Percentiles rank a stretch among this genome's conserved stretches.
phyloP scores from a whole-genome alignment of 805 yeast genomes.

The Metschnikowia corniflorae region DNA sequence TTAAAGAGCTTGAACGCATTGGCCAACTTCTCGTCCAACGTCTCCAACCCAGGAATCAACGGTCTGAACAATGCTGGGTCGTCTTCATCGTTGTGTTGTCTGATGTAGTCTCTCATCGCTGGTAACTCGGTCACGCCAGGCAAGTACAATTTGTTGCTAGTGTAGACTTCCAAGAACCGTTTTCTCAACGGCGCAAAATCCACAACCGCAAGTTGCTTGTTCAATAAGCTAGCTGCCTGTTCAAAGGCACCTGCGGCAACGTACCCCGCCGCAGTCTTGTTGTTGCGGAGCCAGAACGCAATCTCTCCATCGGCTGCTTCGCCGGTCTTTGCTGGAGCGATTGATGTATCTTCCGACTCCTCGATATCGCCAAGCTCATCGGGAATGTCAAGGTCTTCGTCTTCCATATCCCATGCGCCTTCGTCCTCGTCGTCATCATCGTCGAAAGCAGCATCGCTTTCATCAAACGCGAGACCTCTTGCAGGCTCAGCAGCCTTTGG shows the following conservation, averaged over 20 bases:
- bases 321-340: constrained; percentile 6
- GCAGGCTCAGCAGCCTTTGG: neutral
- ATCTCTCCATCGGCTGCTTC: constrained; percentile 53
- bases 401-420: constrained; percentile 80
- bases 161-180: constrained; percentile 81
- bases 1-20: constrained; percentile 82
- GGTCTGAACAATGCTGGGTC: constrained; percentile 52
- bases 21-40: constrained; percentile 55
- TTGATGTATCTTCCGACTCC: constrained; percentile 12
- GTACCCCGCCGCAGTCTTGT: constrained; percentile 86
- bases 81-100: constrained; percentile 60
- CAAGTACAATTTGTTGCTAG: constrained; percentile 70
- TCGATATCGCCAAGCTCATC: constrained; percentile 28
- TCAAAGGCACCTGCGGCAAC: constrained; percentile 97
- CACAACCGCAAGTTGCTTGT: constrained; percentile 83
- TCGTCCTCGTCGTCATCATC: constrained; percentile 58
- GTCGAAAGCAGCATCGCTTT: constrained; percentile 14
- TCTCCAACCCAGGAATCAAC: constrained; percentile 67
- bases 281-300: constrained; percentile 80
- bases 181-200: constrained; percentile 83
- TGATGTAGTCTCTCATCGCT: constrained; percentile 62
- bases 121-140: constrained; percentile 74
- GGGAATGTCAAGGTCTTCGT: constrained; percentile 69
- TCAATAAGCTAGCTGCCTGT: constrained; percentile 88
- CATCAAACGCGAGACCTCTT: constrained; percentile 14